Conservation (phyloP, 2,329 filamentous ascomycete species). For the Periglandula ipomoeae region DNA sequence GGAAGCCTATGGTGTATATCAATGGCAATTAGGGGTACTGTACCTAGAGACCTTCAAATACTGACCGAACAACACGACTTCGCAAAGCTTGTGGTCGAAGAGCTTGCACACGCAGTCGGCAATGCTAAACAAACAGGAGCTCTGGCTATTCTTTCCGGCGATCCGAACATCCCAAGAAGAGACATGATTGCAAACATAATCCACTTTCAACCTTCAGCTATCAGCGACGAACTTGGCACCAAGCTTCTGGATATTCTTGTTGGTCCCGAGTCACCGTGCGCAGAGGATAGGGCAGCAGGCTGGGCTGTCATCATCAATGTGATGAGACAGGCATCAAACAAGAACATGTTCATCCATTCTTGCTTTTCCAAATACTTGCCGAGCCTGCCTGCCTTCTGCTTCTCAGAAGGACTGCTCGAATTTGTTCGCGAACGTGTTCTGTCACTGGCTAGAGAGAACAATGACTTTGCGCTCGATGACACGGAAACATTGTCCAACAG, state of each 20-base stretch:
- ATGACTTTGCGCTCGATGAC: slow-evolving; percentile 40
- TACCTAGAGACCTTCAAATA: slow-evolving; percentile 42
- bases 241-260: slow-evolving; percentile 67
- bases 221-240: slow-evolving; percentile 52
- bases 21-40: slow-evolving; percentile 36
- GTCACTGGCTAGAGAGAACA: slow-evolving; percentile 34
- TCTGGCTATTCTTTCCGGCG: slow-evolving; percentile 35
- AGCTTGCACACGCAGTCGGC: slow-evolving; percentile 48
- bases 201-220: slow-evolving; percentile 47
- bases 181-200: slow-evolving; percentile 52
- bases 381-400: slow-evolving; percentile 44
- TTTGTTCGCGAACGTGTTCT: slow-evolving; percentile 49
- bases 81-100: slow-evolving; percentile 51
- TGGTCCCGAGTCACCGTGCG: slow-evolving; percentile 49
- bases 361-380: slow-evolving; percentile 51
- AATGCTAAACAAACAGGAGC: slow-evolving; percentile 26
- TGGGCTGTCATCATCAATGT: slow-evolving; percentile 58
- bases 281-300: slow-evolving; percentile 52
- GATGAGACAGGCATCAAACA: slow-evolving; percentile 30
- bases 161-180: slow-evolving; percentile 42
- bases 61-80: slow-evolving; percentile 54
- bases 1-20: slow-evolving; percentile 63
- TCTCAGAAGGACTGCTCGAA: slow-evolving; percentile 52
- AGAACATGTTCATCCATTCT: slow-evolving; percentile 46
- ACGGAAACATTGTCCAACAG: slow-evolving; percentile 41